These are phyloP conservation scores for Fistulinella staudtii DNA, from an alignment of 1,284 basidiomycete genomes.

Conservation along the genomic window DNA sequence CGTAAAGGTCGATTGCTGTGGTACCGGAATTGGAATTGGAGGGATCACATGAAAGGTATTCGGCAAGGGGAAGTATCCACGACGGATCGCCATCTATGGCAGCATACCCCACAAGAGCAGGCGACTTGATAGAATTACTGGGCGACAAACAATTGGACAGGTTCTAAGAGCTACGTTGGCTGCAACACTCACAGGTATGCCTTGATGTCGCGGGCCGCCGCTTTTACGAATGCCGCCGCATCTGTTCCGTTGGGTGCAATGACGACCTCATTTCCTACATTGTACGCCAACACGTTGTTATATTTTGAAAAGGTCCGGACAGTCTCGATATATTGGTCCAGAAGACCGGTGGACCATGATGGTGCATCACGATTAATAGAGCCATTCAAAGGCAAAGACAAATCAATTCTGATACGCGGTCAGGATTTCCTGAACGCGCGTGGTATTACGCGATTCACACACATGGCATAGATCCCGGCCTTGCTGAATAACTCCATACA, in stretches of 20 bases:
- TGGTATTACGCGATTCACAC: constrained; percentile 30
- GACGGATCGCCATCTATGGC: constrained; percentile 72
- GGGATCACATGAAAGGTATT: constrained; percentile 79
- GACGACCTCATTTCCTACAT: constrained; percentile 89
- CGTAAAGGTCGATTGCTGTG: constrained; percentile 79
- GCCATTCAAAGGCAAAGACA: constrained; percentile 81
- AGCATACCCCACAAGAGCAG: constrained; percentile 79
- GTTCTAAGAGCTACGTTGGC: not conserved
- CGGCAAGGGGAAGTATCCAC: constrained; percentile 70
- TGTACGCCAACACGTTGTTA: constrained; percentile 79
- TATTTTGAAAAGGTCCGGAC: constrained; percentile 80
- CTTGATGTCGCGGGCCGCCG: constrained; percentile 84
- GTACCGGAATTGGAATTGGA: constrained; percentile 49
- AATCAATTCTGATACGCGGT: constrained; percentile 59
- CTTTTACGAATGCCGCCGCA: constrained; percentile 82
- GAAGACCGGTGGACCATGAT: constrained; percentile 80
- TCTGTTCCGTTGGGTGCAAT: constrained; percentile 52
- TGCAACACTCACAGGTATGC: constrained; percentile 67
- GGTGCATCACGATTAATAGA: constrained; percentile 78
- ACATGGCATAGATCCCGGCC: constrained; percentile 89
- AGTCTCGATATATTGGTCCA: constrained; percentile 75
- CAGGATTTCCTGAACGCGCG: constrained; percentile 1
- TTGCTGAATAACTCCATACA: constrained; percentile 79
- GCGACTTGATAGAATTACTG: constrained; percentile 64
- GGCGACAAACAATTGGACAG: not conserved